Conservation (phyloP, 441 rosid species). For the Pelargonium cotyledonis region DNA sequence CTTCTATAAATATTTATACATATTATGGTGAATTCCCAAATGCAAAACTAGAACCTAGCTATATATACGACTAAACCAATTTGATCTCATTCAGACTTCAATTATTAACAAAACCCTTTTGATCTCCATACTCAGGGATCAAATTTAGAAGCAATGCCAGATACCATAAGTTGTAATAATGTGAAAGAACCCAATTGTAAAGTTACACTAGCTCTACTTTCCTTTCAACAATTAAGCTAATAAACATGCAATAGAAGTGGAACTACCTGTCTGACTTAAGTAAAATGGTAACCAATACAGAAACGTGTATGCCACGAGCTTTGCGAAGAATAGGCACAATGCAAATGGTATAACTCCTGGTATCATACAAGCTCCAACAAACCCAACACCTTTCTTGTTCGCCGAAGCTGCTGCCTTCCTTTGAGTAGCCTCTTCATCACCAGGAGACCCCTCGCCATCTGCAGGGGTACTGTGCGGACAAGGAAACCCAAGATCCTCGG, state of each 20-base stretch:
- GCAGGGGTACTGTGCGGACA: slow-evolving; percentile 18
- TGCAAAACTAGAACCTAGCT: no score
- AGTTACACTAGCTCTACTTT: no score
- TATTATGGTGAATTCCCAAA: no score
- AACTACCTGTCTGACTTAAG: slow-evolving; percentile 74
- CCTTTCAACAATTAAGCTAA: background rate
- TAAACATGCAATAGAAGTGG: background rate
- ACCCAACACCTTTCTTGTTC: slow-evolving; percentile 62
- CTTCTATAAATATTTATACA: no score
- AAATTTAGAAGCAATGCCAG: no score
- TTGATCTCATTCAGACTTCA: no score
- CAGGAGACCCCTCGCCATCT: background rate
- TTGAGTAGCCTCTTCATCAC: slow-evolving; percentile 36
- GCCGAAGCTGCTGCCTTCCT: slow-evolving; percentile 31
- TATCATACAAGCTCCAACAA: slow-evolving; percentile 70
- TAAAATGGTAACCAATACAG: slow-evolving; percentile 92
- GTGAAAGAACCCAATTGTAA: no score
- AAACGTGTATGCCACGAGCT: slow-evolving; percentile 89
- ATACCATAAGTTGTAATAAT: no score
- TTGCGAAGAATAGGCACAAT: slow-evolving; percentile 79
- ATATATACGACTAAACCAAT: no score
- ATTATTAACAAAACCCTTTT: no score
- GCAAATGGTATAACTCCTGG: slow-evolving; percentile 94
- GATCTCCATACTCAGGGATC: no score
- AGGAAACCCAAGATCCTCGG: slow-evolving; percentile 80